Evolutionary conservation across 768 basidiomycete genomes (phyloP), one percentile per base, ranked within the genome.

Genomic region (Amanita brunnescens): DNA sequence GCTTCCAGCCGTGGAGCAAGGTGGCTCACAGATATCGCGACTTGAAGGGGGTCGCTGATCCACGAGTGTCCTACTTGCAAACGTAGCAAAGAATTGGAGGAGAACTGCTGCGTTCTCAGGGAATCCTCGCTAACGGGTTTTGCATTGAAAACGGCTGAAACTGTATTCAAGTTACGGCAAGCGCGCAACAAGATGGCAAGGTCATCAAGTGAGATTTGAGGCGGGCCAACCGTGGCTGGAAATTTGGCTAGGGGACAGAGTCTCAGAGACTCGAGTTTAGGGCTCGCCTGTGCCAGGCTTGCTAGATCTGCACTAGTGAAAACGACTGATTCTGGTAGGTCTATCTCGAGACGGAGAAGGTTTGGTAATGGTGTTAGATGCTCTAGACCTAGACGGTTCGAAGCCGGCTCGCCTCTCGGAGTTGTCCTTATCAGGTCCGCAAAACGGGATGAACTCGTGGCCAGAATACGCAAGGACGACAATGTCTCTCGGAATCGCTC

Each of bases 391-490:
- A 90, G 77, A 51, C 76, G 77, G 26, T 72, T 74, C 42, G 77
- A 71, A 10, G 82, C 74, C 20, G 78, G 73, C 55, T 85, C 85
- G 16, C 73, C 79, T 55, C 83, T 74, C 26, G 81, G 74, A 4
- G 86, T 83, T 7, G 88, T 85, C 49, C 89, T 82, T 45, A 87
- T 79, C 41, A 94, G 77, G 55, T 93, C 89, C 3, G 78, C 76
- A 71, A 89, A 94, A 49, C 87, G 79, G n/a, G 80, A 80, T 20
- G 83, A 76, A 14, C 84, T 80, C 0, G 80, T 81, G 5, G 86
- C 83, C 20, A 74, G 67, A 55, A 89, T 73, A 50, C 76, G 76
- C 54, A 89, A 64, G 8, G 77, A 75, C 58, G 79, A 76, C 47
- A 90, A 68, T 12, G 79, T 76, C 41, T 72, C 63, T 12, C 75